Base-by-base conservation (phyloP, 2,329 filamentous ascomycete genomes). In the Pseudogymnoascus sp. region DNA sequence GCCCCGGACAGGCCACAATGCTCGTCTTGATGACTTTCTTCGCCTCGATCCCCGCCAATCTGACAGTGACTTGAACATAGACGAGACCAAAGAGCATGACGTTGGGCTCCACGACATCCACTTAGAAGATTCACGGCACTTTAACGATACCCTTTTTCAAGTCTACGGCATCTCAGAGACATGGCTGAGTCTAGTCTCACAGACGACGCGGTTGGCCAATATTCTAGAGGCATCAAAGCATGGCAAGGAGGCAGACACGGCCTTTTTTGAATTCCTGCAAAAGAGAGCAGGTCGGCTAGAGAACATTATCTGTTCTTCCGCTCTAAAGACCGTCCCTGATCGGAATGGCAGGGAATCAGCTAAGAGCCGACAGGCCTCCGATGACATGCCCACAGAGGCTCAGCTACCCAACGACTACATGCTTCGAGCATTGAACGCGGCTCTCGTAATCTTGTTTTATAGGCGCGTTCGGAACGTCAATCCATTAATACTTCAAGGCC, bases 81-180 rank as follows among this genome's bases (percentile, higher is more conserved):
- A 76, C 18, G 72, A 75, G n/a, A 68, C 68, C 12, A 77, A 77
- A 63, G 75, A 75, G 16, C 64, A 62, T 2, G 67, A 71, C 4
- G 67, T 62, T 14, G 61, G 61, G 14, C 61, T 62, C 18, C 61
- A 62, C 29, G 61, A 62, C 29, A 62, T 62, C 39, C 61, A 62
- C 37, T 34, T 62, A 18, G 40, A 62, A 34, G 61, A 62, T 51
- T 62, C 61, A 14, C 61, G 61, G 18, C 37, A 71, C 37, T 68
- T 70, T 10, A 70, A 72, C 3, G 76, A 74, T 0, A 71, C 77
- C 26, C 77, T 76, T 64, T 72, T 72, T 45, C 71, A 77, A 29
- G 73, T 78, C 6, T 78, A 79, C 60, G 76, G 77, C 2, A 75
- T 79, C 11, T 72, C 76, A 0, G 77, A 79, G 60, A 77, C 75